Base-by-base conservation (phyloP, 768 basidiomycete species). In the Pleurotus tuoliensis region DNA sequence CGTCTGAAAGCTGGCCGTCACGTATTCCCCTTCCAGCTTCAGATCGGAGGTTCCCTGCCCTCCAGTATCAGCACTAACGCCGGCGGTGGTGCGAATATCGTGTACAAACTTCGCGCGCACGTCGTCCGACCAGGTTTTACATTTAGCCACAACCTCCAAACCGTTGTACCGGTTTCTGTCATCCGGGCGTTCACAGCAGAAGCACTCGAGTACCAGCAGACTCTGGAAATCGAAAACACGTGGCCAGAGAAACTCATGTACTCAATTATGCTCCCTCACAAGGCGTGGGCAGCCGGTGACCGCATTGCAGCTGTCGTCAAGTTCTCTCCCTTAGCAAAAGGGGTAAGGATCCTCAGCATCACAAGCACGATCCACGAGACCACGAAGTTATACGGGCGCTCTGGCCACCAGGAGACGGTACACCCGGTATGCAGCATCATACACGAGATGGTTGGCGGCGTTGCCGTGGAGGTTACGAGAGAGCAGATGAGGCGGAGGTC, bases 171-270 rank as follows among this genome's bases (percentile, higher is more conserved):
- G 9, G 82, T 98, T 48, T 72, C 77, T 56, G 75, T 98, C 59
- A 62, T 90, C 47, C 84, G 94, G 46, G 83, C 87, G 3, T 88
- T 94, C 65, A 76, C 83, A 16, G 68, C 83, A 1, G 93, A 94
- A 59, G 88, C 95, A 0, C 81, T 97, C 63, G 96, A 98, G 69
- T 98, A 92, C 75, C 95, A 93, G 64, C 94, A 98, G 67, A 93
- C 93, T 1, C 81, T 97, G 57, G 96, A 98, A 69, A 87, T 92
- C 61, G 92, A 97, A 71, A 97, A 95, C 69, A 94, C 94, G 13
- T 98, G 96, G 96, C 94, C 96, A 0, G 89, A 88, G 18, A 98
- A 98, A 74, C 76, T 97, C 71, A 96, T 95, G 94, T 98, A 96
- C 69, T 87, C 89, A 4, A 83, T 93, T 66, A 90, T 94, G 75